phyloP scores from a whole-genome alignment of 2,329 filamentous ascomycete genomes.

The Peltaster fructicola region DNA sequence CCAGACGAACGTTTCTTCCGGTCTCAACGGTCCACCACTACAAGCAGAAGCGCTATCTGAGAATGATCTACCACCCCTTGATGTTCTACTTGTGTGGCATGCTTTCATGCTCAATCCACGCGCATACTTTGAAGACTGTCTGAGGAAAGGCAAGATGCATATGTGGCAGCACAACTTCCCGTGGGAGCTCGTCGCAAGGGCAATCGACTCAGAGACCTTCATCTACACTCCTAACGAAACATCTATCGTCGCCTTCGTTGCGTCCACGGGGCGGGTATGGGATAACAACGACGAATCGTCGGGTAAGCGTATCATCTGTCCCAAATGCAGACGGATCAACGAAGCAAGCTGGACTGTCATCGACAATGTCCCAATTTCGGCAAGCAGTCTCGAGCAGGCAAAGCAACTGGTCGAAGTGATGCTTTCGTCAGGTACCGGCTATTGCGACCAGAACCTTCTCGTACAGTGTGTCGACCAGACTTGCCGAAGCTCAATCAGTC shows the following conservation, averaged over 20 bases:
- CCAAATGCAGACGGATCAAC: no score
- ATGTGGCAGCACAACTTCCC: conserved; percentile 48
- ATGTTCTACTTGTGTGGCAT: conserved; percentile 68
- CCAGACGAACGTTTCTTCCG: no score
- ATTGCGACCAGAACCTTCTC: conserved; percentile 40
- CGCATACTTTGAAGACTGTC: conserved; percentile 55
- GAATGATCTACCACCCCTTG: conserved; percentile 22
- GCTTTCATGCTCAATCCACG: conserved; percentile 62
- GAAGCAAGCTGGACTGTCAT: no score
- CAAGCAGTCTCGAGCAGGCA: no score
- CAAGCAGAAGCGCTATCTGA: no score
- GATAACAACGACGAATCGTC: neutral
- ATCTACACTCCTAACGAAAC: conserved; percentile 2
- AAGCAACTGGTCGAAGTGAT: conserved; percentile 17
- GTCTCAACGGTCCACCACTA: no score
- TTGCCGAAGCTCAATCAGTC: conserved; percentile 42
- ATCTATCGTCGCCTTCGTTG: conserved; percentile 15
- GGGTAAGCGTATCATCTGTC: conserved; percentile 1
- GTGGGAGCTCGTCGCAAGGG: conserved; percentile 40
- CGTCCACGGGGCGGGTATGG: neutral
- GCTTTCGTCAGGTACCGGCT: conserved; percentile 34
- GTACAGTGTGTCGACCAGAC: conserved; percentile 6
- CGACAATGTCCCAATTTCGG: no score
- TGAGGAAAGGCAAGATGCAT: conserved; percentile 38
- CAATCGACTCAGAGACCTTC: conserved; percentile 41